Base-by-base conservation (phyloP, 306 rosid species). In the Prinsepia uniflora region DNA sequence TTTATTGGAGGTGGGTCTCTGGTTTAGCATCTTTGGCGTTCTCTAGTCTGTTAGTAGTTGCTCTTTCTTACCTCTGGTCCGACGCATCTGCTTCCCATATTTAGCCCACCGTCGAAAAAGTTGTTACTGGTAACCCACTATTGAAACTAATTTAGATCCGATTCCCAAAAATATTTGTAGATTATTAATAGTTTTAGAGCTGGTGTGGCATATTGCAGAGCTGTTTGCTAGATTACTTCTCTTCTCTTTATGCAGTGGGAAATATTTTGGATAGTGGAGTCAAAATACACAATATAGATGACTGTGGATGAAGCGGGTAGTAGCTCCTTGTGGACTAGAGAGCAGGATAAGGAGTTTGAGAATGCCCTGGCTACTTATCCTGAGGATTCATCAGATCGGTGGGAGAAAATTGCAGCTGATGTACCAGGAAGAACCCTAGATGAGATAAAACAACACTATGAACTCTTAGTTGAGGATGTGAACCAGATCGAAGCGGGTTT, bases 271-370 rank as follows among this genome's bases (percentile, higher is more conserved):
- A 59, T 50, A 59, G 83, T 63, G 66, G 81, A 66, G 66, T 67
- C 54, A 17, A 67, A 39, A 40, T 43, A 72, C 73, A 72, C 76
- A 68, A 39, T 5, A 20, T 44, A 72, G 85, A 92, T 88, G 98
- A 76, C 85, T 58, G 87, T 71, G 70, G 96, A 90, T 62, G 97
- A 86, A 79, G 87, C 70, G 22, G 90, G 62, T 61, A 80, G 86
- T 84, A 75, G 79, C 89, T 85, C 94, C 81, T 79, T 75, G 70
- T 93, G 98, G 98, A 93, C 86, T 78, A 60, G 87, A 78, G 98
- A 93, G 72, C 89, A 93, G 78, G 97, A 93, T 46, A 93, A 87
- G 79, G 96, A 94, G 65, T 93, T 93, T 78, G 98, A 93, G 85
- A 87, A 81, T 76, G 97, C 96, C 11, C 73, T 93, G 72, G 98